These are phyloP conservation scores for Epichloe uncinata DNA, from an alignment of 2,329 filamentous ascomycete species.

Conservation along the genomic window DNA sequence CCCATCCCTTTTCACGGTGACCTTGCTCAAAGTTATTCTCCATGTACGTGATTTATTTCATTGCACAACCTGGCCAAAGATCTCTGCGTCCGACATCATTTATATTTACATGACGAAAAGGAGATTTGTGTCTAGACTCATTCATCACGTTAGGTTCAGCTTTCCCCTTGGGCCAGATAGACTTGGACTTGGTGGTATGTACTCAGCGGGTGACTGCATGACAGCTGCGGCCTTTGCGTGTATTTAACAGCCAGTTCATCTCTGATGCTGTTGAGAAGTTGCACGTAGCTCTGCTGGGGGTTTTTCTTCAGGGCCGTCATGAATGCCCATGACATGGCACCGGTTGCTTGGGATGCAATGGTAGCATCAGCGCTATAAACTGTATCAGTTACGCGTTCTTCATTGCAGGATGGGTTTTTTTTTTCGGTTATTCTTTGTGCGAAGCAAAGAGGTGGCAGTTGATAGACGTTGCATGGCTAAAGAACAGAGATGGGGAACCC, in stretches of 20 bases:
- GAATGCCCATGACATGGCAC: conserved; percentile 98
- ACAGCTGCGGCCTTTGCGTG: conserved; percentile 88
- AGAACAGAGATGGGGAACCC: conserved; percentile 28
- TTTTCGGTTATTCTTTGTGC: background rate
- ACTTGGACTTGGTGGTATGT: conserved; percentile 25
- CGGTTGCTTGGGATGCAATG: conserved; percentile 80
- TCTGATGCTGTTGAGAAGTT: conserved; percentile 90
- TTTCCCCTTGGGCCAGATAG: conserved; percentile 6
- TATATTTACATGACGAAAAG: conserved; percentile 45
- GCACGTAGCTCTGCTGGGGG: conserved; percentile 94
- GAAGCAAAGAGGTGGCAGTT: background rate
- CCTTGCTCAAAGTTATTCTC: background rate
- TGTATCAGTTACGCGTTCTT: background rate
- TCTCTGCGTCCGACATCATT: conserved; percentile 1
- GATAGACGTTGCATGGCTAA: background rate
- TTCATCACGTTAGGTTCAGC: conserved; percentile 6
- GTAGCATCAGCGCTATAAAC: conserved; percentile 69
- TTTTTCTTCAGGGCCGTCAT: conserved; percentile 90
- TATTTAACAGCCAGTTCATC: conserved; percentile 84
- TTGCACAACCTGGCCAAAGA: background rate
- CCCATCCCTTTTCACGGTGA: background rate
- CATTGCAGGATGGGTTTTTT: background rate
- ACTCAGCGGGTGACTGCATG: conserved; percentile 94
- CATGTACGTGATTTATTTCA: background rate
- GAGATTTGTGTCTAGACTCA: conserved; percentile 43